Base-by-base conservation (phyloP, 306 rosid genomes). In the Cucurbita ficifolia region DNA sequence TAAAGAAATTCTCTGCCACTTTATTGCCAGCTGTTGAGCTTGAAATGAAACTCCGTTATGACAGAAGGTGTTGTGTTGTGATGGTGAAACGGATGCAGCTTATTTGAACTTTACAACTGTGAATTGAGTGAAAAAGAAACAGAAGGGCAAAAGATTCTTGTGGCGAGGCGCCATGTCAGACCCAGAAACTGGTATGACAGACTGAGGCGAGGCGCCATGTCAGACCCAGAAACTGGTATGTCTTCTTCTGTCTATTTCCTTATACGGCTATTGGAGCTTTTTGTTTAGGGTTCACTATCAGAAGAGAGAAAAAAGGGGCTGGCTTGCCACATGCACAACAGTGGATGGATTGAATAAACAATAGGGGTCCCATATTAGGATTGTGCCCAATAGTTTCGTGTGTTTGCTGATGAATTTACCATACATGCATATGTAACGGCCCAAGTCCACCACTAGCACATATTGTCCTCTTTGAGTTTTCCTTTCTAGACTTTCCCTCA, bases 71-170 rank as follows among this genome's bases (percentile, higher is more conserved):
- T 77, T 63, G 76, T 36, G 10, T 75, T 77, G 53, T 49, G 53
- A 68, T 45, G 52, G 56, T n/a, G 70, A 39, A 49, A 39, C 3
- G 75, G 75, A 69, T 73, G 22, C 76, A 80, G 42, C 8, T 11
- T 69, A 35, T 48, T 75, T 79, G 29, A 51, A 72, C 78, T 71
- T 78, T 24, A 69, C 78, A 70, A 77, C 85, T 76, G 68, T 73
- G 22, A 70, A 74, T 58, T 57, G 36, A n/a, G 63, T 74, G 69
- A 2, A 63, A 63, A 63, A 72, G 76, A 64, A 74, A 64, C 81
- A 73, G 68, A 56, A 57, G 57, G 36, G 4, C 49, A 43, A 54
- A 70, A 79, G 67, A 79, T 70, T 78, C 72, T 45, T 35, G 71
- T 39, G 50, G 38, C 38, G 9, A 64, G 71, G 71, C 35, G n/a